A percentile compares a stretch with the other conserved stretches of the same genome.
Evolutionary conservation across 495 filamentous ascomycete species (phyloP).

Genomic region (Chlorociboria aeruginascens): DNA sequence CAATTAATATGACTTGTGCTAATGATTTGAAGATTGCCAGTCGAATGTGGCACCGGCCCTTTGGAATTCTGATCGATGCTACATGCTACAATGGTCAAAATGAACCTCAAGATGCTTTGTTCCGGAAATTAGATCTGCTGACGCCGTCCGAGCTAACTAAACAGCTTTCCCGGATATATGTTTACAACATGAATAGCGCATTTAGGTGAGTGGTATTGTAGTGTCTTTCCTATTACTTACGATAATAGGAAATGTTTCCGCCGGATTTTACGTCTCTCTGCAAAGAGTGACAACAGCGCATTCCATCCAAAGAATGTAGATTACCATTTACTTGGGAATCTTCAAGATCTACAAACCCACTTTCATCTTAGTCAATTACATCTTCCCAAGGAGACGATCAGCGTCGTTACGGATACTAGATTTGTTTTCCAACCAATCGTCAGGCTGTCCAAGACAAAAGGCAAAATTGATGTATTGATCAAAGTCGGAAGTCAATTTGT

Average conservation of each 20-base stretch:
- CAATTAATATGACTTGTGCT: constrained; percentile 2
- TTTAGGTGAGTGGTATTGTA: constrained; percentile 26
- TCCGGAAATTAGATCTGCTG: constrained; percentile 42
- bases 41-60: constrained; percentile 53
- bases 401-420: constrained; percentile 47
- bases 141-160: constrained; percentile 45
- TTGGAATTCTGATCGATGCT: constrained; percentile 51
- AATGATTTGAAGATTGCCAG: constrained; percentile 40
- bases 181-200: constrained; percentile 60
- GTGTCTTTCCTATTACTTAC: neutral
- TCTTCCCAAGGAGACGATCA: constrained; percentile 54
- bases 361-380: constrained; percentile 51
- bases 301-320: constrained; percentile 49
- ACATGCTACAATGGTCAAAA: constrained; percentile 51
- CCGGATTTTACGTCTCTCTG: constrained; percentile 40
- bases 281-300: constrained; percentile 38
- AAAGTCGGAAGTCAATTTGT: constrained; percentile 55
- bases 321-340: constrained; percentile 45
- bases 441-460: constrained; percentile 50
- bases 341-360: constrained; percentile 49
- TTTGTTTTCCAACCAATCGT: constrained; percentile 54
- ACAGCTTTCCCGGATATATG: constrained; percentile 43
- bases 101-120: constrained; percentile 46
- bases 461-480: constrained; percentile 51
- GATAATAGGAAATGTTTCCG: constrained; percentile 45